These are phyloP conservation scores for Pseudogymnoascus sp. DNA, from an alignment of 2,329 filamentous ascomycete genomes.

Conservation along the genomic window DNA sequence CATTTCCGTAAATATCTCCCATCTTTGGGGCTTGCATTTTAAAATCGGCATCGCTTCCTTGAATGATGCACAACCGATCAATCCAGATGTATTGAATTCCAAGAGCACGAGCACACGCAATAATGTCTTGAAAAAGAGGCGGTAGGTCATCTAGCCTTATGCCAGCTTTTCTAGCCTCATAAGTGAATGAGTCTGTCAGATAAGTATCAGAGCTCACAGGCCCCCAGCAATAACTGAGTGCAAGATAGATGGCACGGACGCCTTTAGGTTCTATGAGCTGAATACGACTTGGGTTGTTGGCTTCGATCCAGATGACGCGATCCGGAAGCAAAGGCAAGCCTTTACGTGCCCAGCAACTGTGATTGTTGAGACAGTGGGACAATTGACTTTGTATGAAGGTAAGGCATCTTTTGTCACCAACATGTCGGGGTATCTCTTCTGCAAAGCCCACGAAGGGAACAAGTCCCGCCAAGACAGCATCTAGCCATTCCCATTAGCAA, in stretches of 20 bases:
- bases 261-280: neutral
- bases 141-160: neutral
- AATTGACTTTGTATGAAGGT: neutral
- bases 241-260: neutral
- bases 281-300: neutral
- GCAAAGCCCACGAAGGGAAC: neutral
- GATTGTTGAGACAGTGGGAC: neutral
- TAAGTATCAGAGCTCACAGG: neutral
- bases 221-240: neutral
- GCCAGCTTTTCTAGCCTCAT: neutral
- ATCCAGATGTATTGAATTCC: neutral
- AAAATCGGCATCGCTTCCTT: neutral
- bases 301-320: neutral
- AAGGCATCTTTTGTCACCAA: neutral
- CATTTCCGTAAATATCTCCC: conserved; percentile 15
- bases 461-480: neutral
- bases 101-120: neutral
- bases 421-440: neutral
- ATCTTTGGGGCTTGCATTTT: conserved; percentile 17
- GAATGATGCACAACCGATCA: neutral
- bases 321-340: neutral
- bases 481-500: neutral
- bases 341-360: neutral
- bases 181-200: neutral
- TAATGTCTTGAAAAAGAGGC: neutral